Base-by-base conservation (phyloP, 352 stramenopile species). In the Phytopythium montanum region DNA sequence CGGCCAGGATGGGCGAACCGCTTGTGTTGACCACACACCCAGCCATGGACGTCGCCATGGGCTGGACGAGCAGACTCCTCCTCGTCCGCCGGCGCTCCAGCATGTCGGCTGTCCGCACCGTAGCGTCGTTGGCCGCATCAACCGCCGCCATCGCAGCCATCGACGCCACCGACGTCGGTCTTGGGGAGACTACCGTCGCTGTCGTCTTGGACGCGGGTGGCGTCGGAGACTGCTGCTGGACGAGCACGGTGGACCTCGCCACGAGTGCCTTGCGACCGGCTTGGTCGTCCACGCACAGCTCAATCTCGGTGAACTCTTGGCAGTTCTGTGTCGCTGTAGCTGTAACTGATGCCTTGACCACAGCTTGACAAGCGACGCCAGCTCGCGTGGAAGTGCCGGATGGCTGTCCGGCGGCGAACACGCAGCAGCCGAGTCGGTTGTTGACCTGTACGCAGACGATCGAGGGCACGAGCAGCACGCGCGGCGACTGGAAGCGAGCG, bases 381-480 rank as follows among this genome's bases (percentile, higher is more conserved):
- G 67, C 23, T 19, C 61, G 50, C 34, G 12, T 31, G 9, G 59
- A 55, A 7, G 62, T 69, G 26, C 26, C 59, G 2, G 65, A 41
- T 12, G 48, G 38, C 16, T 46, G 59, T 0, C 79, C 79, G 1
- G 68, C 69, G 2, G 69, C 59, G 51, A 83, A 76, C 12, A 85
- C 46, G 54, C 59, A 78, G 25, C 50, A 67, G 19, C 76, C 79
- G 23, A 87, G 73, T 4, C 73, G 79, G 16, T 66, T 64, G 49
- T 50, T 74, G 19, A 89, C 65, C n/a, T 84, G 61, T 18, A 81
- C 70, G 23, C 75, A 53, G 21, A 89, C 58, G 12, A 69, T 66
- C 3, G 46, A 46, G 0, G 79, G 73, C 12, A 85, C 26, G n/a
- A 73, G 67, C 23, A 85, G 28, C 19, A 81, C 60, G 0, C 64